Evolutionary conservation across 192 early-diverging fungal species (phyloP), one percentile per base, ranked within the genome.

Genomic region (Linderina pennispora): DNA sequence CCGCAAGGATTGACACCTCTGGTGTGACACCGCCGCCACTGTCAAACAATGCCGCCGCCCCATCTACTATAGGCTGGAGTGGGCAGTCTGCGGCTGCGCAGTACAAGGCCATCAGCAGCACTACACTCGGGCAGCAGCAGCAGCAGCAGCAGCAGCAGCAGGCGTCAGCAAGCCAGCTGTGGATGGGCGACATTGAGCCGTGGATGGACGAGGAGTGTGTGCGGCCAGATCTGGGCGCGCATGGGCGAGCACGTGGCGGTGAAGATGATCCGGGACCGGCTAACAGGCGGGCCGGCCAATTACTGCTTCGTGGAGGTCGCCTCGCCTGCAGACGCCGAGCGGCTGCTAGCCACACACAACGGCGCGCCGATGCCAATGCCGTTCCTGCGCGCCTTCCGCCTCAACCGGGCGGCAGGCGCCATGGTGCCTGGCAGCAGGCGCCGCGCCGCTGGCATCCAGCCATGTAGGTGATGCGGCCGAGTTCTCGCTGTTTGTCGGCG

Each of bases 191-290:
- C 52, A 80, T 98, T 16, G 96, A 98, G 53, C 78, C 87, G 4
- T 97, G 96, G 93, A 97, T 97, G 96, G 92, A 94, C 56, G 93
- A 98, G 54, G 86, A 81, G 40, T 93, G 81, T 66, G 83, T 98
- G 43, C 76, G n/a, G 86, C 13, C 77, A 82, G 53, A 52, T 90
- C 14, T 98, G 95, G 95, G 89, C 80, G 25, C 64, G 59, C 40
- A 53, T 90, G 22, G 91, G 90, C 23, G 89, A 97, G 64, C 63
- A 80, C 31, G 92, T 98, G 3, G 75, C 80, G 8, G 91, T 95
- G 23, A 98, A 98, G 67, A 81, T 91, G 70, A 95, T 98, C 73
- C 84, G 90, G 24, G 93, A 98, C 71, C 90, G 90, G 48, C 64
- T 82, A 45, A 89, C 91, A 6, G 85, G 80, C 9, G 67, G 55